phyloP scores from a whole-genome alignment of 805 yeast genomes.

The Yamadazyma sp. region DNA sequence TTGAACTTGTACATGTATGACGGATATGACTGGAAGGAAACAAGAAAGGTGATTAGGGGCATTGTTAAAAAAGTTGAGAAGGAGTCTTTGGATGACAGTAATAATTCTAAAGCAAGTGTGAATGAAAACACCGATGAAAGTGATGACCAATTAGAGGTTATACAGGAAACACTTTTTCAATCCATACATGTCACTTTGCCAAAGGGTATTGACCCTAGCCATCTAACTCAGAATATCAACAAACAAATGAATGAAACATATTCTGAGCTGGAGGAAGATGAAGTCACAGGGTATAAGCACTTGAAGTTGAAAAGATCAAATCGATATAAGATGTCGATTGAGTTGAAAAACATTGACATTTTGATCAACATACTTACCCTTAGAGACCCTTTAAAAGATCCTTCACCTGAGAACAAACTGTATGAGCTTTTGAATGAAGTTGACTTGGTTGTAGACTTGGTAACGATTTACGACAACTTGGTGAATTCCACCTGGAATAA shows the following conservation, averaged over 20 bases:
- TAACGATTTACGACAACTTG: slow-evolving; percentile 44
- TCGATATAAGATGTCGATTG: slow-evolving; percentile 57
- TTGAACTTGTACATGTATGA: slow-evolving; percentile 60
- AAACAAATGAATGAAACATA: slow-evolving; percentile 32
- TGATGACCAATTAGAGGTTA: slow-evolving; percentile 22
- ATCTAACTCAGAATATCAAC: slow-evolving; percentile 55
- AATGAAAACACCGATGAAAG: slow-evolving; percentile 12
- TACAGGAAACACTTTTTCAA: slow-evolving; percentile 69
- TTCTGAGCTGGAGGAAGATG: slow-evolving; percentile 14
- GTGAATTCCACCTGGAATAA: slow-evolving; percentile 91
- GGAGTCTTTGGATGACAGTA: slow-evolving; percentile 10
- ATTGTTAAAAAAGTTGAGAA: slow-evolving; percentile 62
- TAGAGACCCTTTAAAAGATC: slow-evolving; percentile 45
- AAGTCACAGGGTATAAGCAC: slow-evolving; percentile 30
- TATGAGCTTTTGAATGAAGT: slow-evolving; percentile 51
- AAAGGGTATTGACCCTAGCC: slow-evolving; percentile 43
- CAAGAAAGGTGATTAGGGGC: slow-evolving; percentile 63
- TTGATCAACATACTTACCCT: slow-evolving; percentile 45
- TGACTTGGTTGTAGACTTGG: slow-evolving; percentile 29
- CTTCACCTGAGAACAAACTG: slow-evolving; percentile 23
- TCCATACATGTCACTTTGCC: slow-evolving; percentile 74
- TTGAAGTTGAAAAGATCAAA: slow-evolving; percentile 66
- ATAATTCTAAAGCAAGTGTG: no score
- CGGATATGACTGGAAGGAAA: slow-evolving; percentile 90
- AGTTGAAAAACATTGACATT: slow-evolving; percentile 52